phyloP scores from a whole-genome alignment of 208 protist genomes.

The Strigomonas culicis region DNA sequence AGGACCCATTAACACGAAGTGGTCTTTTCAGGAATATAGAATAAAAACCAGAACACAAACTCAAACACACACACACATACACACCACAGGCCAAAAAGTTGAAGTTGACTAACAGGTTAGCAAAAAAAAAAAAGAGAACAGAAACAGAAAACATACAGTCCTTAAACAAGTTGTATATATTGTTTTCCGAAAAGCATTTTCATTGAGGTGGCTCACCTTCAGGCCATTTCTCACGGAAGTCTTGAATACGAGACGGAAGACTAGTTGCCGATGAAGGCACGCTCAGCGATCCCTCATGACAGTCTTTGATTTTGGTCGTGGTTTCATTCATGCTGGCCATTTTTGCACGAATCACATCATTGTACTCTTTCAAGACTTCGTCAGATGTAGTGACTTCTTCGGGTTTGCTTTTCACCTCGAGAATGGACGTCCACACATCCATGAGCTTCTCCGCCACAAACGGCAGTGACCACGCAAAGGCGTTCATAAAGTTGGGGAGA shows the following conservation, averaged over 20 bases:
- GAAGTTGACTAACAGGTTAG: not conserved
- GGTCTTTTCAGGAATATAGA: too few relatives aligned
- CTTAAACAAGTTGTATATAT: not conserved
- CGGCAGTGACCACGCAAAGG: slow-evolving; percentile 96
- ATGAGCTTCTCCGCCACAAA: slow-evolving; percentile 96
- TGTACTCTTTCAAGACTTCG: not conserved
- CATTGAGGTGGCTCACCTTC: not conserved
- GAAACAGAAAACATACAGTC: not conserved
- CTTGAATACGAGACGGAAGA: not conserved
- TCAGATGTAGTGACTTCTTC: slow-evolving; percentile 20
- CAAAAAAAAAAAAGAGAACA: not conserved
- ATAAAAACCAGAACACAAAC: too few relatives aligned
- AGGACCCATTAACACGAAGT: too few relatives aligned
- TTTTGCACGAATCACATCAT: not conserved
- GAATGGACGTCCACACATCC: slow-evolving; percentile 84
- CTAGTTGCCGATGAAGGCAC: not conserved
- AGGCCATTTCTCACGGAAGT: not conserved
- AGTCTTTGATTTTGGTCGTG: not conserved
- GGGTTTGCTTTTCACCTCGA: slow-evolving; percentile 69
- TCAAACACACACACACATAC: not conserved
- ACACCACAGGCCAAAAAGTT: not conserved
- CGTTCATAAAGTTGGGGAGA: slow-evolving; percentile 98
- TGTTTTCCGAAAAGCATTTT: not conserved
- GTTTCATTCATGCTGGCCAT: slow-evolving; percentile 1
- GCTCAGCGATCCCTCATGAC: not conserved